Base-by-base conservation (phyloP, 768 basidiomycete genomes). In the Kockovaella imperatae region DNA sequence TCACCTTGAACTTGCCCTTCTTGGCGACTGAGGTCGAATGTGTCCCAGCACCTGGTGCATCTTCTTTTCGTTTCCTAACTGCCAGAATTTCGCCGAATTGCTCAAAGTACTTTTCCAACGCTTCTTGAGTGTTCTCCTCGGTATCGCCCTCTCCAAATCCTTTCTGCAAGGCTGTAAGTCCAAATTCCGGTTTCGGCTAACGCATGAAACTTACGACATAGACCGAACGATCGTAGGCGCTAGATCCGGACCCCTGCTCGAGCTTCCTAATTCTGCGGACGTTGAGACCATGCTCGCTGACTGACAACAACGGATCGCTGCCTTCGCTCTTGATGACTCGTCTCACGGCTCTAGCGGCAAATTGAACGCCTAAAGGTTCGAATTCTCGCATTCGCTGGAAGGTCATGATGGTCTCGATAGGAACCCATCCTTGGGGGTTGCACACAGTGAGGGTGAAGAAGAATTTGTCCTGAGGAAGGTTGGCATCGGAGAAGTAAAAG, bases 401-500 rank as follows among this genome's bases (percentile, higher is more conserved):
- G 5, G 87, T 90, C 5, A 84, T 78, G 48, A 97, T 80, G 2
- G 83, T 87, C 45, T 82, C 74, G 66, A 97, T 78, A 1, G 90
- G 82, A 4, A 96, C 80, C 89, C 89, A 97, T 62, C 95, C 87
- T 34, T 86, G 83, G 1, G 79, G 75, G 54, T 82, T 83, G 54
- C 71, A 69, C 21, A 81, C 80, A 69, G 93, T 82, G 39, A 91
- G 74, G 3, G 84, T 81, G 88, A 89, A 96, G 86, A 95, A 88
- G 76, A 90, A 95, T 74, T 87, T 89, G 62, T 67, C 70, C 45
- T 59, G 56, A 1, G 91, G 91, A 45, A 97, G 79, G 72, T 96
- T 95, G n/a, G 88, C 79, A 72, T 93, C 89, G 43, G 86, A 86
- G 73, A 97, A 90, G 76, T 96, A 95, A 72, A 95, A 96, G 68